phyloP scores from a whole-genome alignment of 352 stramenopile species.

The Phytophthora sansomeana region DNA sequence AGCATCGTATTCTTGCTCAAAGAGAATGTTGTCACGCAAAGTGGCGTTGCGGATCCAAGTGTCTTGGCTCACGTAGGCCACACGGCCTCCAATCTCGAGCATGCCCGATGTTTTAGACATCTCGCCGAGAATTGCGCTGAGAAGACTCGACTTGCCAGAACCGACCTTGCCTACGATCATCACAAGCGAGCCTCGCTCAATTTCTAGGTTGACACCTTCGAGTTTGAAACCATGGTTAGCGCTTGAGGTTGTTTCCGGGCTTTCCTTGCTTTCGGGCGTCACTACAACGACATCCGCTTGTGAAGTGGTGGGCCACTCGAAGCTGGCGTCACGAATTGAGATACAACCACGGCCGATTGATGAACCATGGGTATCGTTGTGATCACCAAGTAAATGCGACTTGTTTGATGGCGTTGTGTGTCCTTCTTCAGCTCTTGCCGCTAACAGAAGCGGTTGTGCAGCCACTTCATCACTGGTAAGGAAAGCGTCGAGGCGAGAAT shows the following conservation, averaged over 20 bases:
- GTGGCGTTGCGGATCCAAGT: slow-evolving; percentile 93
- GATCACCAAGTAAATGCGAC: slow-evolving; percentile 1
- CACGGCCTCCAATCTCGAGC: slow-evolving; percentile 31
- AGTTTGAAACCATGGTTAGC: slow-evolving; percentile 29
- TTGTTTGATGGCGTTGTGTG: slow-evolving; percentile 1
- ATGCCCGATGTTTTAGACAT: slow-evolving; percentile 39
- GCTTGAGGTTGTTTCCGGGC: neutral
- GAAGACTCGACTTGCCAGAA: slow-evolving; percentile 57
- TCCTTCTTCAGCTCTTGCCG: neutral
- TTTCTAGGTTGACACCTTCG: slow-evolving; percentile 57
- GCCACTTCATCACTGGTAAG: slow-evolving; percentile 25
- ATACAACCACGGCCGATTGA: slow-evolving; percentile 20
- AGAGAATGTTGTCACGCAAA: slow-evolving; percentile 93
- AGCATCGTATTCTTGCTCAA: slow-evolving; percentile 46
- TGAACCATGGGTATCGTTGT: too few species aligned
- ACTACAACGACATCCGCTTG: slow-evolving; percentile 33
- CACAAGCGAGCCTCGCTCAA: slow-evolving; percentile 58
- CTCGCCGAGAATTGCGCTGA: slow-evolving; percentile 57
- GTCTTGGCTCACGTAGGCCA: slow-evolving; percentile 90
- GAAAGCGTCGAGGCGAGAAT: slow-evolving; percentile 32
- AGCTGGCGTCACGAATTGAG: slow-evolving; percentile 25
- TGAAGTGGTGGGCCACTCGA: slow-evolving; percentile 37
- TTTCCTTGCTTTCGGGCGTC: slow-evolving; percentile 1
- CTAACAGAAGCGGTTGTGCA: neutral
- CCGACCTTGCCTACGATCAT: slow-evolving; percentile 65